Conservation (phyloP, 495 filamentous ascomycete species). For the Tricharina praecox region DNA sequence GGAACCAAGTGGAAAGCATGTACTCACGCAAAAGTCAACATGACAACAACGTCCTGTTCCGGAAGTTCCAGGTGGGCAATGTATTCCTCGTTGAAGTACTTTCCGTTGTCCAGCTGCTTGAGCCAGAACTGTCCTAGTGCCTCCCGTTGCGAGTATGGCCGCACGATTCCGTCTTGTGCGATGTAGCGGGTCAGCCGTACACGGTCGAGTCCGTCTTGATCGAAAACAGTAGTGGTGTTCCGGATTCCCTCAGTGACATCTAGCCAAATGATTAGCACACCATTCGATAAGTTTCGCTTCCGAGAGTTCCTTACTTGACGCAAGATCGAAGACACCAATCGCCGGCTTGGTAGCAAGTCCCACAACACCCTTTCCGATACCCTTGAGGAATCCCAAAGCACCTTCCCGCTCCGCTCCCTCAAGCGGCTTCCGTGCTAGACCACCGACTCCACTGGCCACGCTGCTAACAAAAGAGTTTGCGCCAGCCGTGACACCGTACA, state of each 20-base stretch:
- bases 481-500: conserved; percentile 89
- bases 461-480: conserved; percentile 87
- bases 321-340: conserved; percentile 90
- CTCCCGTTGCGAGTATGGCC: conserved; percentile 89
- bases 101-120: conserved; percentile 90
- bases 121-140: conserved; percentile 96
- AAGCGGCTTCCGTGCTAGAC: conserved; percentile 78
- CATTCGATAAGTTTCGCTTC: background rate
- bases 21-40: conserved; percentile 57
- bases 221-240: conserved; percentile 97
- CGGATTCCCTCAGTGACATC: conserved; percentile 88
- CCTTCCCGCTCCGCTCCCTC: conserved; percentile 95
- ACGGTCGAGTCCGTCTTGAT: conserved; percentile 80
- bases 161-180: conserved; percentile 76
- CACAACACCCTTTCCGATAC: conserved; percentile 84
- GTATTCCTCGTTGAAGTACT: conserved; percentile 94
- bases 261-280: too few species aligned
- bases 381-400: conserved; percentile 84
- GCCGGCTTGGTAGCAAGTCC: conserved; percentile 90
- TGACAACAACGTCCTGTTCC: conserved; percentile 76
- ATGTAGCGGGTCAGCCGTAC: conserved; percentile 85
- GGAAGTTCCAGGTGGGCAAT: conserved; percentile 89
- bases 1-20: conserved; percentile 1
- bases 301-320: conserved; percentile 33
- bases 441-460: conserved; percentile 82